Base-by-base conservation (phyloP, 2,329 filamentous ascomycete genomes). In the Epichloe hybrida region DNA sequence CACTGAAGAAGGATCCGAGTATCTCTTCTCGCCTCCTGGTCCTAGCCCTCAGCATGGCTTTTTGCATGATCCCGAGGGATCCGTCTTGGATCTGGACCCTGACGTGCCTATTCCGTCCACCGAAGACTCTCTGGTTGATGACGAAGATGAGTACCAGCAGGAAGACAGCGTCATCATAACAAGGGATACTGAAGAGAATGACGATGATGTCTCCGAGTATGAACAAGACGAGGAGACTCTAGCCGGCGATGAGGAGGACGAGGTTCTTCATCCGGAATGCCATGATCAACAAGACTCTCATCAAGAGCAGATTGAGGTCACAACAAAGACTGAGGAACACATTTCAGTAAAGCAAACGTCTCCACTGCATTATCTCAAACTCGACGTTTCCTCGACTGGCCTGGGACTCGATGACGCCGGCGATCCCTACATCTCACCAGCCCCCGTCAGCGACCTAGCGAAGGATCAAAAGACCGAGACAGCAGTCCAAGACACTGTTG, bases 81-180 rank as follows among this genome's bases (percentile, higher is more conserved):
- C 52, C 4, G 39, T 41, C 15, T 35, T 51, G 27, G 46, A 42
- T 35, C 75, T 88, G 53, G 89, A 97, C 63, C 91, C 91, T 6
- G 91, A 97, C 64, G 79, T 93, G 40, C 87, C 91, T 0, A 88
- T 96, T 58, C 90, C 88, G 20, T 94, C 88, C 37, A 84, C 88
- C 13, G 91, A 96, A 66, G 81, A 81, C 56, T 79, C 76, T 2
- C 71, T 80, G 39, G 64, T 80, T 40, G 74, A 77, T n/a, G 77
- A 80, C 8, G 64, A 73, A 12, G 67, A 72, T 3, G 68, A 72
- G 27, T 68, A 75, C 39, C 72, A 72, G 23, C 74, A 76, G 41
- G 76, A 74, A 54, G 74, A 72, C 27, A 82, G 81, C 52, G 75
- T 84, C 49, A 74, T 84, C 46, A 81, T 90, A 61, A 87, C 84